Base-by-base conservation (phyloP, 805 yeast species). In the Saturnispora besseyi region DNA sequence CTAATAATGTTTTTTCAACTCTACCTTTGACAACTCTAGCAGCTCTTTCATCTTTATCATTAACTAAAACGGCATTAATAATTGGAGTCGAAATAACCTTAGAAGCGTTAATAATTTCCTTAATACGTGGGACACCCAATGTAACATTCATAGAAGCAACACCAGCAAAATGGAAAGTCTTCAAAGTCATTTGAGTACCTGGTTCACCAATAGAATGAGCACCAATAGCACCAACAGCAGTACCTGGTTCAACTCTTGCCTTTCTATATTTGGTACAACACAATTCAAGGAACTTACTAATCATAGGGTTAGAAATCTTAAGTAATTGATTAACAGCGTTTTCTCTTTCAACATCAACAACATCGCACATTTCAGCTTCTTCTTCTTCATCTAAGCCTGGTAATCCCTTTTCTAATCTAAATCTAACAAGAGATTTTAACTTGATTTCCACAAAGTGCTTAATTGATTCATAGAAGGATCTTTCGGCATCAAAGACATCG, bases 141-240 rank as follows among this genome's bases (percentile, higher is more conserved):
- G 99, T 93, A 57, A 91, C 96, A 73, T 93, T 93, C 97, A 91
- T 93, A 44, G 96, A 86, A 33, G 99, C 98, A 51, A 93, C 99
- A 76, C 99, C 99, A 61, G 99, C 99, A 76, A 93, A 93, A 75
- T 93, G 72, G 69, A 68, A 68, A 59, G 83, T 78, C 64, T 78
- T 78, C 65, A 78, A 76, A 4, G 99, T 93, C 99, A 93, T 93
- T 71, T 93, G 99, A 0, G 99, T 93, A 66, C 98, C 99, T 22
- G 99, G 99, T 64, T 91, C 99, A 71, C 99, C 99, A 73, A 93
- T 93, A 41, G 96, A 87, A 65, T 93, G 99, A 0, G 99, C 99
- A 58, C 98, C 99, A 69, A 93, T 90, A 26, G 99, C 98, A 57
- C 99, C 99, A 49, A 93, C 98, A 2, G 99, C 99, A 4, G 99